A percentile compares a stretch with the other conserved stretches of the same genome.
phyloP scores from a whole-genome alignment of 2,329 filamentous ascomycete species.

The Neofusicoccum sp. region DNA sequence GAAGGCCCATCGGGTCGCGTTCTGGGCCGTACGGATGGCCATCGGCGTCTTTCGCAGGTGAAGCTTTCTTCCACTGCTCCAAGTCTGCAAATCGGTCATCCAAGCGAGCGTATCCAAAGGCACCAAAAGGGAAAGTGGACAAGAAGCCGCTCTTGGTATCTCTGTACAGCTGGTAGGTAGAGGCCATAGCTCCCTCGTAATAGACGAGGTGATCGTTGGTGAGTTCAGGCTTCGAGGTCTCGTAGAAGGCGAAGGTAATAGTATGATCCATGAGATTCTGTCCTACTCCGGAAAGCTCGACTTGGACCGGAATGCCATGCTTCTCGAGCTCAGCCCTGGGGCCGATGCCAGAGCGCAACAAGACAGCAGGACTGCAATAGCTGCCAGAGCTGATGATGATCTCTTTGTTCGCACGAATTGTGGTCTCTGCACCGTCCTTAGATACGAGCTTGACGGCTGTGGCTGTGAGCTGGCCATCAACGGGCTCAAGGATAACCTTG shows the following conservation, averaged over 20 bases:
- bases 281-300: constrained; percentile 61
- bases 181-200: constrained; percentile 50
- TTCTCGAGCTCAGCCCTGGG: constrained; percentile 52
- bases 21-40: constrained; percentile 42
- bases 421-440: constrained; percentile 39
- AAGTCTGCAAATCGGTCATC: constrained; percentile 58
- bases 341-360: constrained; percentile 58
- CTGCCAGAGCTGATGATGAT: constrained; percentile 34
- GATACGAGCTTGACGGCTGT: constrained; percentile 46
- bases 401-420: constrained; percentile 36
- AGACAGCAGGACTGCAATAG: constrained; percentile 37
- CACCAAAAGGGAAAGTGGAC: constrained; percentile 62
- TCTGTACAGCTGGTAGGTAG: constrained; percentile 56
- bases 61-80: constrained; percentile 53
- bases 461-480: constrained; percentile 40
- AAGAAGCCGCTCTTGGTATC: constrained; percentile 58
- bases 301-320: constrained; percentile 52
- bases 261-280: constrained; percentile 64
- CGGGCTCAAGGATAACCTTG: constrained; percentile 49
- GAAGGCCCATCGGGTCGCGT: constrained; percentile 63
- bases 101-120: constrained; percentile 61
- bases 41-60: neutral
- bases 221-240: constrained; percentile 53
- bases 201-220: constrained; percentile 59
- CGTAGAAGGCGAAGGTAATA: constrained; percentile 58